Evolutionary conservation across 2,329 filamentous ascomycete species (phyloP).

Genomic region (Alternaria consortialis): DNA sequence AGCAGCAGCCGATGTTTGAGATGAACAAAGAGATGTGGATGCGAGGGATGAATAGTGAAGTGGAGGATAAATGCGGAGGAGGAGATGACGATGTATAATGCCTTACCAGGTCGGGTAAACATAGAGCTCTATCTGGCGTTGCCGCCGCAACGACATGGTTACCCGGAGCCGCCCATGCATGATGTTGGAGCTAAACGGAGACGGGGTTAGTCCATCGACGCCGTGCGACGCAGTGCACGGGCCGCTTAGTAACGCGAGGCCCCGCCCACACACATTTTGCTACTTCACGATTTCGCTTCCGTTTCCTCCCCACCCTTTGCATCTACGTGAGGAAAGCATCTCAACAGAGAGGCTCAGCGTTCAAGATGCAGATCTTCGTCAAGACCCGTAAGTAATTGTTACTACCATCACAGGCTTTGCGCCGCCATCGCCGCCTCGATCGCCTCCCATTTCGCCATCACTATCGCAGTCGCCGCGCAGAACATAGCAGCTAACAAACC

Average conservation of each 20-base stretch:
- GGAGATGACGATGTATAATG: slow-evolving; percentile 40
- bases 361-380: slow-evolving; percentile 93
- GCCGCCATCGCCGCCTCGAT: neutral
- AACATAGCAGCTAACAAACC: slow-evolving; percentile 23
- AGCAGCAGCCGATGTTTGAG: slow-evolving; percentile 26
- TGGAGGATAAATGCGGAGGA: slow-evolving; percentile 33
- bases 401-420: neutral
- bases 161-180: slow-evolving; percentile 2
- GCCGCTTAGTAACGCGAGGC: slow-evolving; percentile 19
- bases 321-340: slow-evolving; percentile 21
- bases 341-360: slow-evolving; percentile 11
- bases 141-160: slow-evolving; percentile 6
- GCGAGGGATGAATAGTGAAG: slow-evolving; percentile 33
- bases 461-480: neutral
- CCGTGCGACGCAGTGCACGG: neutral
- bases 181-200: neutral
- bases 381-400: slow-evolving; percentile 79
- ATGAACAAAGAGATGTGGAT: slow-evolving; percentile 33
- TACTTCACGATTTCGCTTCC: slow-evolving; percentile 20
- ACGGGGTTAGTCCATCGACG: neutral
- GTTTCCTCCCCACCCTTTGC: slow-evolving; percentile 15
- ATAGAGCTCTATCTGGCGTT: slow-evolving; percentile 19
- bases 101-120: slow-evolving; percentile 36
- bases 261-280: slow-evolving; percentile 36
- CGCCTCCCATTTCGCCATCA: neutral